Evolutionary conservation across 805 yeast species (phyloP), one percentile per base, ranked within the genome.

Genomic region (Pichia manshurica): DNA sequence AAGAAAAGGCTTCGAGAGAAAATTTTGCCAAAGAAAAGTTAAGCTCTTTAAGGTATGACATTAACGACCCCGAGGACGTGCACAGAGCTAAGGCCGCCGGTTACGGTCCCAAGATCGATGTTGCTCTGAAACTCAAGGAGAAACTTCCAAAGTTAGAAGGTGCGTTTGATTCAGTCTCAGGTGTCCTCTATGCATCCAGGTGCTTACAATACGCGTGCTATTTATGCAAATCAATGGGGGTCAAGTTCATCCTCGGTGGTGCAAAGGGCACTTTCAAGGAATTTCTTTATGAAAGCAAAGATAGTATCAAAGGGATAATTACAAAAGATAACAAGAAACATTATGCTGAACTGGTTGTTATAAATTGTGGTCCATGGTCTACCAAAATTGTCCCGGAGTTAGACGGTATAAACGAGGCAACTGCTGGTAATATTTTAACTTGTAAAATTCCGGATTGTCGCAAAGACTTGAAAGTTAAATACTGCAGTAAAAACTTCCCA

Each of bases 381-480:
- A 49, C 60, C 12, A 52, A 53, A 37, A 36, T 63, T 15, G 55
- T 61, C 9, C 68, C 69, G 5, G 43, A 40, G 4, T 40, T 40
- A 6, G 64, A 61, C 42, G 70, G 71, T 10, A 56, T 66, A 34
- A 62, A 61, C 49, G 71, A 67, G 49, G 73, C 66, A 0, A 59
- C 66, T 15, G 58, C 62, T 7, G 73, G 71, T 15, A 69, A 67
- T 51, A 61, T 70, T n/a, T 46, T 65, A 2, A 47, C 62, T 19
- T 54, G 65, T 46, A 62, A 66, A 48, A 59, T 70, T 29, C 73
- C 74, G 8, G 64, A 62, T 22, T 56, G 62, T 17, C 57, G 72
- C 44, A 52, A 54, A 19, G 70, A 66, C 45, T 46, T 70, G 35
- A 47, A 55, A 15, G 56, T 54, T 5, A 69, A 69, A 46, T 70